Conservation (phyloP, 495 filamentous ascomycete genomes). For the Neurospora cerealis region DNA sequence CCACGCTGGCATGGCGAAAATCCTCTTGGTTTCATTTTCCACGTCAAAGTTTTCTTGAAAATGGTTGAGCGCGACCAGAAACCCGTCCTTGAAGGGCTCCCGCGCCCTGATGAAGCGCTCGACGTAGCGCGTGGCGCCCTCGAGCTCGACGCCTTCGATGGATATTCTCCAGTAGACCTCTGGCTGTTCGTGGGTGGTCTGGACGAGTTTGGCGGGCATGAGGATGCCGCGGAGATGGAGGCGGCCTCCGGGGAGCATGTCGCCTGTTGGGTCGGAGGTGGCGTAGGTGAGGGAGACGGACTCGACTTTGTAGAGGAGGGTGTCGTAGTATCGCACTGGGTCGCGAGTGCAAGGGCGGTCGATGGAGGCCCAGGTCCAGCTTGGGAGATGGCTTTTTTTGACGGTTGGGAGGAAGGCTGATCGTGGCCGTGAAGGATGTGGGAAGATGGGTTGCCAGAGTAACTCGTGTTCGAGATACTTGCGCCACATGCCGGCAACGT, state of each 20-base stretch:
- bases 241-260: not conserved
- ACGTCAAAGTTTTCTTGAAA: not conserved
- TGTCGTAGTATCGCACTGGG: not conserved
- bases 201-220: not conserved
- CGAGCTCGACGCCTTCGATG: not conserved
- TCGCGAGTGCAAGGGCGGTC: not conserved
- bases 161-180: not conserved
- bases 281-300: not conserved
- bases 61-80: not conserved
- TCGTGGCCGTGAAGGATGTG: rapidly evolving
- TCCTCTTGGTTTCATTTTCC: not conserved
- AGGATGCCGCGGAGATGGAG: not conserved
- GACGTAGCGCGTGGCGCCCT: not conserved
- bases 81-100: not conserved
- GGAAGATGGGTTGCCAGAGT: not conserved
- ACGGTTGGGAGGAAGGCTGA: not conserved
- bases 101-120: not conserved
- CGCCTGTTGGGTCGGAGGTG: not conserved
- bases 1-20: not conserved
- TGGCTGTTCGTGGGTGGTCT: not conserved
- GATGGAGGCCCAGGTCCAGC: not conserved
- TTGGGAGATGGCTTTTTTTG: not conserved
- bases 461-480: slow-evolving; percentile 1
- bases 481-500: slow-evolving; percentile 4
- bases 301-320: not conserved